Evolutionary conservation across 345 rosid genomes (phyloP), one percentile per base, ranked within the genome.

Genomic region (Dimocarpus longan): DNA sequence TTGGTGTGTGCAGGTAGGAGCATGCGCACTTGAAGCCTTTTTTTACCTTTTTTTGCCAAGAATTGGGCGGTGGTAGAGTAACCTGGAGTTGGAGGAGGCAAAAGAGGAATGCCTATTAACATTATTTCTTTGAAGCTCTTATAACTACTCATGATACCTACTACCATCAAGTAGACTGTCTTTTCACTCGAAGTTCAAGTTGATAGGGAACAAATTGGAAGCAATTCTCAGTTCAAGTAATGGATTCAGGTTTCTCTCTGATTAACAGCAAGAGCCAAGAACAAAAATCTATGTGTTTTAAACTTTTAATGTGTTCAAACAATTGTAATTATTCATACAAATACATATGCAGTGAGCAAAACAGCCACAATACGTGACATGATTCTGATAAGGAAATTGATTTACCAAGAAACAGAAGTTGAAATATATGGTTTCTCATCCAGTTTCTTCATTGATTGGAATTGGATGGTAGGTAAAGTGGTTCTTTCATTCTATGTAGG

Each of bases 1-100:
- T 21, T 56, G n/a, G 68, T n/a, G 26, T 68, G 56, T 67, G 62
- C 10, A 62, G 48, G 10, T 54, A 62, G 40, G 66, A 39, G 67
- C 80, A 75, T 72, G 88, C 71, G 83, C 74, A 71, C 71, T 40
- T 44, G 3, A 72, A 80, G 56, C 64, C 67, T 68, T 7, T 64
- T n/a, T 66, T 66, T 50, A 42, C 57, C 69, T 40, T 69, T 65
- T 69, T 44, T 65, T 40, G 43, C 79, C 76, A 28, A 32, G 57
- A 2, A 64, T 26, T 71, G 22, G 28, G 80, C 75, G 22, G 42
- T 37, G 57, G 26, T 44, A 52, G 21, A 48, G 70, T 44, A 22
- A 72, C 67, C 4, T 32, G 37, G 37, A 32, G 37, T 40, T 3
- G 59, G 54, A 37, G 70, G 54, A 46, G 50, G 60, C 5, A 62